Conservation (phyloP, 129 eudicot genomes). For the Calendula officinalis region DNA sequence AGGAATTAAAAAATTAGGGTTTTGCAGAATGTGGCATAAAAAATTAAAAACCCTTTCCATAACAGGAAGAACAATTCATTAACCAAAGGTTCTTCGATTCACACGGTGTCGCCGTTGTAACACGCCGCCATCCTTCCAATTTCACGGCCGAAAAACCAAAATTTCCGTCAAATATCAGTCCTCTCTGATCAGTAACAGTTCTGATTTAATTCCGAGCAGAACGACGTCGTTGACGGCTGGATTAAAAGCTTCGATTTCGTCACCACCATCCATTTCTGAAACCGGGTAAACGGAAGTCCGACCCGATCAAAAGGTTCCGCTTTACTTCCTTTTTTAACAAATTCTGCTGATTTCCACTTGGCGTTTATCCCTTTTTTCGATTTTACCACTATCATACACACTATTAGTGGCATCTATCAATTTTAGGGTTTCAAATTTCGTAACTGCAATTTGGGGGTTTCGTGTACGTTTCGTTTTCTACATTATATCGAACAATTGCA, state of each 20-base stretch:
- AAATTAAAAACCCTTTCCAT: too few species aligned
- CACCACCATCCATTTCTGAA: too few species aligned
- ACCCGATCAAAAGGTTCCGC: slow-evolving; percentile 46
- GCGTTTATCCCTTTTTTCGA: neutral
- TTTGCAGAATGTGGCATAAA: neutral
- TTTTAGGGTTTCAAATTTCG: slow-evolving; percentile 22
- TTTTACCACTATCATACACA: neutral
- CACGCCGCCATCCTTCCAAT: slow-evolving; percentile 1
- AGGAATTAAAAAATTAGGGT: neutral
- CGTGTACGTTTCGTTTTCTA: slow-evolving; percentile 11
- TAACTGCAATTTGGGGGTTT: slow-evolving; percentile 15
- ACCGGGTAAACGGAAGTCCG: slow-evolving; percentile 10
- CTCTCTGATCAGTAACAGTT: neutral
- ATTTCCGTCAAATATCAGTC: slow-evolving; percentile 12
- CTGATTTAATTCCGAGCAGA: slow-evolving; percentile 23
- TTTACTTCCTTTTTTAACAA: neutral
- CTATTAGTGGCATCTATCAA: slow-evolving; percentile 5
- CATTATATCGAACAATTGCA: slow-evolving; percentile 5
- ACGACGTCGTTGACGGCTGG: slow-evolving; percentile 44
- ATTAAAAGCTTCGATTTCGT: too few species aligned
- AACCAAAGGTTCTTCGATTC: slow-evolving; percentile 23
- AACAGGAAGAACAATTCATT: neutral
- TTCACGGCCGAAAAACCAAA: neutral
- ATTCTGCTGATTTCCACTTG: slow-evolving; percentile 2
- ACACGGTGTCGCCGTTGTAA: slow-evolving; percentile 39